Conservation (phyloP, 164 flowering plant species). For the Echeveria elegans region DNA sequence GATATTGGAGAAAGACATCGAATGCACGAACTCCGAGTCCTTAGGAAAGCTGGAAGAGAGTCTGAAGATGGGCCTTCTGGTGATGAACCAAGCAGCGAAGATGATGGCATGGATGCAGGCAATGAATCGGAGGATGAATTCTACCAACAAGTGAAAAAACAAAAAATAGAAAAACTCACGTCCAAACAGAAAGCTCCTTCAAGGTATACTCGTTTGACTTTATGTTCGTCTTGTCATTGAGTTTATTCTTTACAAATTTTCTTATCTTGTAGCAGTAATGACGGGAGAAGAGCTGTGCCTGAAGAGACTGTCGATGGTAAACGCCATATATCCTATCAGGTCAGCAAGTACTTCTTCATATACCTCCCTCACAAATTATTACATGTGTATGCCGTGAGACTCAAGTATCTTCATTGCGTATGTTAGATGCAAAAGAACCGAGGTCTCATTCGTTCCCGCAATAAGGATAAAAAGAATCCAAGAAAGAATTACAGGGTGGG, state of each 20-base stretch:
- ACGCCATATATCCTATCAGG: constrained; percentile 63
- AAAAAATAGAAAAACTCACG: constrained; percentile 46
- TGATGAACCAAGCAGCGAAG: constrained; percentile 23
- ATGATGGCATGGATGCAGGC: constrained; percentile 19
- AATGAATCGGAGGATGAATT: constrained; percentile 53
- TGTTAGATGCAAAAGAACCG: constrained; percentile 83
- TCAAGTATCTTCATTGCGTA: constrained; percentile 1
- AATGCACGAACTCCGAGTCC: constrained; percentile 65
- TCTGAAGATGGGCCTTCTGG: constrained; percentile 32
- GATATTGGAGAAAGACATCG: constrained; percentile 91
- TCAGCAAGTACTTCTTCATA: constrained; percentile 16
- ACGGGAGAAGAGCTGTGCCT: constrained; percentile 28
- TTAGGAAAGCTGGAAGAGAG: constrained; percentile 57
- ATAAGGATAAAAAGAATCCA: constrained; percentile 71
- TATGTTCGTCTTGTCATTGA: background rate
- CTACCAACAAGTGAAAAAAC: constrained; percentile 46
- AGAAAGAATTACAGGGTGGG: constrained; percentile 90
- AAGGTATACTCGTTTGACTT: constrained; percentile 38
- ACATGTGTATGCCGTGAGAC: background rate
- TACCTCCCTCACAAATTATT: background rate
- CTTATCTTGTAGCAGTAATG: constrained; percentile 30
- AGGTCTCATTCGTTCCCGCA: constrained; percentile 78
- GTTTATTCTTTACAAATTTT: background rate
- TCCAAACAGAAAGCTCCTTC: constrained; percentile 49
- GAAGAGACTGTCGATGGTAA: constrained; percentile 68